Base-by-base conservation (phyloP, 768 basidiomycete species). In the Coprinopsis marcescibilis region DNA sequence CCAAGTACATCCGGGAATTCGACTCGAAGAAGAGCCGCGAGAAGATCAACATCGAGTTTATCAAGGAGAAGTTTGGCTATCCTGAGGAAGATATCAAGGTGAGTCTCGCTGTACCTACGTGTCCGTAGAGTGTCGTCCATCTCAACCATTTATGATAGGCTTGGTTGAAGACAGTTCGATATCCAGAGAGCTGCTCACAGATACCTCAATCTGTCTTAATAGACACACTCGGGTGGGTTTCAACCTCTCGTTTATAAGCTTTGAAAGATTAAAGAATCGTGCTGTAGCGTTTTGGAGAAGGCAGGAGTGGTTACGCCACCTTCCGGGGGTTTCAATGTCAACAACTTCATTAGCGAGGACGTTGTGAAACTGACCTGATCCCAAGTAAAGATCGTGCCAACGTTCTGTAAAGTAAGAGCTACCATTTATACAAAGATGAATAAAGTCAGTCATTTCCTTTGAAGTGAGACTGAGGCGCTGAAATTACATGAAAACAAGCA, bases 111-210 rank as follows among this genome's bases (percentile, higher is more conserved):
- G n/a, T n/a, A n/a, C n/a, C n/a, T n/a, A n/a, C n/a, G n/a, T n/a
- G n/a, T n/a, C n/a, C n/a, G n/a, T n/a, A n/a, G n/a, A n/a, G n/a
- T n/a, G n/a, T 35, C 34, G 14, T 4, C 35, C 24, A 6, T 15
- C 12, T 38, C 19, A 5, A 32, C 26, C 34, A 43, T 14, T 19
- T 20, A 21, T 45, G 33, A 11, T 35, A 87, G 88, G 81, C 82
- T 17, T 95, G 92, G 93, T 68, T 94, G 53, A 68, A 75, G 56
- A 86, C 85, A 3, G 91, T 94, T 15, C 70, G 67, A 3, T 95
- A 91, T 62, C 82, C 89, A 2, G 52, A 69, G 10, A 75, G 83
- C 57, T 85, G 89, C 54, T 62, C 71, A 1, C 68, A 65, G 27
- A 83, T 94, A 36, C 76, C 84, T 5, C 66, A 63, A n/a, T 63